phyloP scores from a whole-genome alignment of 2,329 filamentous ascomycete species.

The Ceratocystiopsis minuta region DNA sequence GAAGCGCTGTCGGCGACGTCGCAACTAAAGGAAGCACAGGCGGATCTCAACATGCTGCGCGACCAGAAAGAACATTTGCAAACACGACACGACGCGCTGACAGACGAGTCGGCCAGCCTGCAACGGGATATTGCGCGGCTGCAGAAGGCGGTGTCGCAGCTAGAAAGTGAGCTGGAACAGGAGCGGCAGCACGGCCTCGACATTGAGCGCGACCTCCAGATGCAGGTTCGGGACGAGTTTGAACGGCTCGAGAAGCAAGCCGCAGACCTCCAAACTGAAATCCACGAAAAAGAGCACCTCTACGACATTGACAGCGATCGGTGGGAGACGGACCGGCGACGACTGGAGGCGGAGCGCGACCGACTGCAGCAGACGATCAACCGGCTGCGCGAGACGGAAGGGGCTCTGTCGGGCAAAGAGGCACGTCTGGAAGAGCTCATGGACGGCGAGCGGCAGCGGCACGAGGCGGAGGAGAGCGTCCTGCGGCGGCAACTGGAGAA shows the following conservation, averaged over 20 bases:
- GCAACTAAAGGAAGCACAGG: conserved; percentile 36
- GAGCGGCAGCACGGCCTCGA: conserved; percentile 40
- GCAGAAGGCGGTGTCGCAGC: conserved; percentile 26
- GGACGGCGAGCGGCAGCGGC: conserved; percentile 52
- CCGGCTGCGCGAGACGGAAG: conserved; percentile 48
- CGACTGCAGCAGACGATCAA: conserved; percentile 54
- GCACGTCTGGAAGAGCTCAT: conserved; percentile 48
- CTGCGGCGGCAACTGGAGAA: conserved; percentile 58
- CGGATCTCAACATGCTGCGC: conserved; percentile 36
- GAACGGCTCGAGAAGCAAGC: conserved; percentile 39
- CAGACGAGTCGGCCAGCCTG: conserved; percentile 45
- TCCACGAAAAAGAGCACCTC: conserved; percentile 51
- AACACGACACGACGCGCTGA: conserved; percentile 47
- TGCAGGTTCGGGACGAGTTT: conserved; percentile 28
- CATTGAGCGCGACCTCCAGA: conserved; percentile 40
- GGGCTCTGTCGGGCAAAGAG: conserved; percentile 49
- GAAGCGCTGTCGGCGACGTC: conserved; percentile 22
- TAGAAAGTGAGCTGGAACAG: conserved; percentile 29
- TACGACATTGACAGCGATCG: conserved; percentile 55
- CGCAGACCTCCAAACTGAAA: conserved; percentile 42
- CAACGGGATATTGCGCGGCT: conserved; percentile 42
- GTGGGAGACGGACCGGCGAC: conserved; percentile 50
- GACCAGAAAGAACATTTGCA: conserved; percentile 56
- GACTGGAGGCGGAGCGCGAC: conserved; percentile 46
- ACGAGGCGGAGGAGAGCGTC: conserved; percentile 51